Evolutionary conservation across 129 eudicot species (phyloP).

Genomic region (Flaveria linearis): DNA sequence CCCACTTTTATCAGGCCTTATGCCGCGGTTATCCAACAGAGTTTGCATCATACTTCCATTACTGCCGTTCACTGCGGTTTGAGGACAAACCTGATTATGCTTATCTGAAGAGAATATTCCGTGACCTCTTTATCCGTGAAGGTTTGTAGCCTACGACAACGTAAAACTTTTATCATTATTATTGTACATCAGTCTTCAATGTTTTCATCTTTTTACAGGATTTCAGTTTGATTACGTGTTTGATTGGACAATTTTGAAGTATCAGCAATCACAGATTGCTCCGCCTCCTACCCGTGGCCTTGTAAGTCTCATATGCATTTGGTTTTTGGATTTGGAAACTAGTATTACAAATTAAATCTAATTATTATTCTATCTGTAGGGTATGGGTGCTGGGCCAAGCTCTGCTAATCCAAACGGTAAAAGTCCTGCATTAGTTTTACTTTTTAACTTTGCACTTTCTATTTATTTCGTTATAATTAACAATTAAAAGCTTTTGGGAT

Average conservation of each 20-base stretch:
- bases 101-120: slow-evolving; percentile 83
- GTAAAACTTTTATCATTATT: neutral
- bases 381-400: slow-evolving; percentile 70
- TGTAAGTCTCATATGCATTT: slow-evolving; percentile 44
- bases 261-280: slow-evolving; percentile 79
- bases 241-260: slow-evolving; percentile 93
- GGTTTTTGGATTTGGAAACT: neutral
- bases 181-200: neutral
- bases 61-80: slow-evolving; percentile 80
- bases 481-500: slow-evolving; percentile 3
- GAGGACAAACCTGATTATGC: slow-evolving; percentile 94
- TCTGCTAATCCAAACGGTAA: slow-evolving; percentile 58
- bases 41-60: slow-evolving; percentile 86
- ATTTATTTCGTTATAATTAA: neutral
- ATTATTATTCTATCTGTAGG: slow-evolving; percentile 43
- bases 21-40: slow-evolving; percentile 82
- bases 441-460: neutral
- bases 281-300: slow-evolving; percentile 64
- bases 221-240: slow-evolving; percentile 92
- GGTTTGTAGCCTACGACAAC: slow-evolving; percentile 35
- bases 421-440: neutral
- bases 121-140: slow-evolving; percentile 85
- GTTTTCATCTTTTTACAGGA: slow-evolving; percentile 42
- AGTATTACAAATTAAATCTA: neutral
- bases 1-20: slow-evolving; percentile 42